Evolutionary conservation across 495 filamentous ascomycete species (phyloP).

Genomic region (Clohesyomyces aquaticus): DNA sequence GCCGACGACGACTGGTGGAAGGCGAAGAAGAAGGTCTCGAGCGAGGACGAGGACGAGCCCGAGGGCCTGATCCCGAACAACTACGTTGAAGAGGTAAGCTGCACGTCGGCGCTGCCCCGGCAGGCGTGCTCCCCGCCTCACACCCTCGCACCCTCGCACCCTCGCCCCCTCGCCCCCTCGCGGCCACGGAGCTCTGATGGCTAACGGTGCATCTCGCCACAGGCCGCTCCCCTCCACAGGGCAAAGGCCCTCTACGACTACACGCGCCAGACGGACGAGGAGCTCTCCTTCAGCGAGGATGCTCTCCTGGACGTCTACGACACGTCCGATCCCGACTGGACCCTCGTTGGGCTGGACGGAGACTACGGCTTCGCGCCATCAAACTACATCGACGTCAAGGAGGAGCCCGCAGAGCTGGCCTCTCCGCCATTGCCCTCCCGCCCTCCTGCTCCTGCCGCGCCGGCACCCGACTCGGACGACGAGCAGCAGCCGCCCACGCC

Average conservation of each 20-base stretch:
- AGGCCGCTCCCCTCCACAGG: conserved; percentile 61
- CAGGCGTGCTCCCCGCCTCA: not conserved
- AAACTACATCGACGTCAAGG: conserved; percentile 84
- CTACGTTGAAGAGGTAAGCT: conserved; percentile 91
- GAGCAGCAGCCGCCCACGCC: conserved; percentile 42
- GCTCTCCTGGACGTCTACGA: conserved; percentile 83
- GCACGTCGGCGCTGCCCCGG: too few relatives aligned
- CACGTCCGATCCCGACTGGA: conserved; percentile 93
- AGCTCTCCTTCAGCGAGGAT: conserved; percentile 94
- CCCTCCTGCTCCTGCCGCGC: conserved; percentile 36
- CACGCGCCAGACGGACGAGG: conserved; percentile 94
- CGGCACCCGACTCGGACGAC: conserved; percentile 36
- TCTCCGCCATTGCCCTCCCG: conserved; percentile 46
- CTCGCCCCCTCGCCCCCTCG: too few relatives aligned
- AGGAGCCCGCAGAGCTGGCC: conserved; percentile 37
- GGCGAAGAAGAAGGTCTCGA: conserved; percentile 93
- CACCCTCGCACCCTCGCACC: too few relatives aligned
- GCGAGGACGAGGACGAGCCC: conserved; percentile 91
- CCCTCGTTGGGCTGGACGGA: conserved; percentile 78
- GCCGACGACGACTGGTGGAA: conserved; percentile 96
- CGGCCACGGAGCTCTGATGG: too few relatives aligned
- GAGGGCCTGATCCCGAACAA: conserved; percentile 92
- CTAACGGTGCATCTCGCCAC: conserved; percentile 6
- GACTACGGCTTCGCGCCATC: conserved; percentile 96
- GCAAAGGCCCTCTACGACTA: conserved; percentile 96